Evolutionary conservation across 441 rosid species (phyloP), one percentile per base, ranked within the genome.

Genomic region (Dalechampia spathulata): DNA sequence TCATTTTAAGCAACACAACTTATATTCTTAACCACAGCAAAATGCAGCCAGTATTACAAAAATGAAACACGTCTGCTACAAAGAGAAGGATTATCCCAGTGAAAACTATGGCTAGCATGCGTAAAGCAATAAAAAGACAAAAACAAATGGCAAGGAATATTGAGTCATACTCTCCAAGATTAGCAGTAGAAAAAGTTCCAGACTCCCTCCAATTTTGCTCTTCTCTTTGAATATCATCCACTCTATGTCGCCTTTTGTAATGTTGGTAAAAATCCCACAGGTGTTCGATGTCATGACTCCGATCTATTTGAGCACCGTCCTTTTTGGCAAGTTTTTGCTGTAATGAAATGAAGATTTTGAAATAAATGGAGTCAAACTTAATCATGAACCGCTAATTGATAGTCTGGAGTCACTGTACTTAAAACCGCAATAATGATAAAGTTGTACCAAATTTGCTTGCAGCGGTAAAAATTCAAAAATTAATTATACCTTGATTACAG

Each of bases 241-340:
- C 93, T 69, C 80, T 75, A 72, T 90, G 75, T n/a, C 73, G 78
- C 53, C 78, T 80, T 76, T 86, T 94, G 64, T 83, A 94, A 4
- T 64, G 74, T 65, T 79, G 74, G 74, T 94, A 94, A 68, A 94
- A 90, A 51, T 79, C 72, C 99, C 95, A 94, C 27, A 94, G 61
- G 38, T 74, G 88, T 58, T 94, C 96, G 60, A 86, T 72, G 71
- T 94, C 98, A 64, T 71, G 96, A 76, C 81, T 62, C 20, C 98
- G 98, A 67, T 90, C 86, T 73, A 90, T 83, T 2, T 65, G 66
- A n/a, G 75, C 83, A 32, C 87, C 88, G 71, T 83, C 99, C 70
- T 69, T 86, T 76, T 88, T 86, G 53, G 87, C 89, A 78, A 88
- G 90, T 79, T 90, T 94, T 94, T 94, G 99, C 99, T 90, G 87